Percentiles rank a stretch among this genome's conserved stretches.
Evolutionary conservation across 2,329 filamentous ascomycete species (phyloP).

Genomic region (Arthroderma sp.): DNA sequence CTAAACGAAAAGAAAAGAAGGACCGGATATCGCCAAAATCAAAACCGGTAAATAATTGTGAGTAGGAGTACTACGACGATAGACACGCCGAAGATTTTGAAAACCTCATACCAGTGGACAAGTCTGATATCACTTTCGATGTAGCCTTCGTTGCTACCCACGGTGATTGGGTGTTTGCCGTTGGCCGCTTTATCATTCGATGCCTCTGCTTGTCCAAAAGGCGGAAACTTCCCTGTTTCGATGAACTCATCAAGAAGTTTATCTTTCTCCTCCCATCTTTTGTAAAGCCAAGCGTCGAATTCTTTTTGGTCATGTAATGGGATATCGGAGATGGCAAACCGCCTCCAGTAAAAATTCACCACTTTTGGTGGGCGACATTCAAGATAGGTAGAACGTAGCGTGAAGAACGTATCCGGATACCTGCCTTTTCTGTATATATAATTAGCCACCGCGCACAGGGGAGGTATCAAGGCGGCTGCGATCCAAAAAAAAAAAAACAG

Average conservation of each 20-base stretch:
- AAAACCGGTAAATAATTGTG: neutral
- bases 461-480: too few species aligned
- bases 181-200: conserved; percentile 29
- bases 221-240: conserved; percentile 65
- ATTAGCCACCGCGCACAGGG: too few species aligned
- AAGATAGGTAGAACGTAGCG: conserved; percentile 73
- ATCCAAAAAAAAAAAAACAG: neutral
- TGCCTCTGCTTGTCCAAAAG: conserved; percentile 40
- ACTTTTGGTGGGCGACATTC: conserved; percentile 82
- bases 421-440: conserved; percentile 48
- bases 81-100: conserved; percentile 23
- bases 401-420: conserved; percentile 86
- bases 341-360: conserved; percentile 92
- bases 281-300: conserved; percentile 75
- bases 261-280: conserved; percentile 88
- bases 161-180: conserved; percentile 17
- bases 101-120: conserved; percentile 22
- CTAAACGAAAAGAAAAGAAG: too few species aligned
- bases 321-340: conserved; percentile 68
- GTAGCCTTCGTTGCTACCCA: conserved; percentile 8
- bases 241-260: conserved; percentile 72
- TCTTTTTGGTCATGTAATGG: conserved; percentile 58
- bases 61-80: conserved; percentile 12
- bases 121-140: conserved; percentile 25
- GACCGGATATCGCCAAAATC: too few species aligned